Percentiles rank a stretch among this genome's conserved stretches.
Evolutionary conservation across 768 basidiomycete genomes (phyloP).

Genomic region (Leccinellum luteum): DNA sequence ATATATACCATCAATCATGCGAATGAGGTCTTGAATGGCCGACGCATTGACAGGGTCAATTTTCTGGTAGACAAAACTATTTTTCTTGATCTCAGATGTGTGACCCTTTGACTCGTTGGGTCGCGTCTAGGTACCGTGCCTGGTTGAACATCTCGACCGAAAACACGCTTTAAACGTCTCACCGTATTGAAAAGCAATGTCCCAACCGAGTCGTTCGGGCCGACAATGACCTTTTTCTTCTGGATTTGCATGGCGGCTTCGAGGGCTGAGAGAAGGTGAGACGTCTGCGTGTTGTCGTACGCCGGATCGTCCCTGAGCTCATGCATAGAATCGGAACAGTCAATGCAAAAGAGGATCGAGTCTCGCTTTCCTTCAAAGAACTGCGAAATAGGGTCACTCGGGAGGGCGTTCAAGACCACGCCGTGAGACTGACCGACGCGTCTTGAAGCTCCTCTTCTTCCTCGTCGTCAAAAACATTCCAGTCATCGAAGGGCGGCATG

Average conservation of each 20-base stretch:
- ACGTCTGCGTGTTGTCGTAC: constrained; percentile 66
- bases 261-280: constrained; percentile 75
- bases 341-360: constrained; percentile 93
- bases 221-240: constrained; percentile 85
- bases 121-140: constrained; percentile 17
- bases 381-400: constrained; percentile 36
- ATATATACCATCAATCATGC: constrained; percentile 68
- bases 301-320: constrained; percentile 60
- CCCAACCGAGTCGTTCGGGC: constrained; percentile 87
- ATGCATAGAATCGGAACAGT: constrained; percentile 91
- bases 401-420: constrained; percentile 9
- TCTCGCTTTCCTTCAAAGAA: constrained; percentile 74
- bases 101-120: constrained; percentile 35
- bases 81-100: constrained; percentile 62
- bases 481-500: constrained; percentile 76
- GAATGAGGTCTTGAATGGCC: constrained; percentile 75
- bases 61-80: constrained; percentile 71
- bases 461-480: constrained; percentile 77
- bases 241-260: constrained; percentile 83
- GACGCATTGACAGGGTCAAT: constrained; percentile 77
- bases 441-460: constrained; percentile 84
- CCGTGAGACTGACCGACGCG: constrained; percentile 42
- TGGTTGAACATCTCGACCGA: not conserved
- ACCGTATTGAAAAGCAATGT: constrained; percentile 93
- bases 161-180: constrained; percentile 25